Conservation (phyloP, 2,329 filamentous ascomycete genomes). For the Ophiostoma perfectum region DNA sequence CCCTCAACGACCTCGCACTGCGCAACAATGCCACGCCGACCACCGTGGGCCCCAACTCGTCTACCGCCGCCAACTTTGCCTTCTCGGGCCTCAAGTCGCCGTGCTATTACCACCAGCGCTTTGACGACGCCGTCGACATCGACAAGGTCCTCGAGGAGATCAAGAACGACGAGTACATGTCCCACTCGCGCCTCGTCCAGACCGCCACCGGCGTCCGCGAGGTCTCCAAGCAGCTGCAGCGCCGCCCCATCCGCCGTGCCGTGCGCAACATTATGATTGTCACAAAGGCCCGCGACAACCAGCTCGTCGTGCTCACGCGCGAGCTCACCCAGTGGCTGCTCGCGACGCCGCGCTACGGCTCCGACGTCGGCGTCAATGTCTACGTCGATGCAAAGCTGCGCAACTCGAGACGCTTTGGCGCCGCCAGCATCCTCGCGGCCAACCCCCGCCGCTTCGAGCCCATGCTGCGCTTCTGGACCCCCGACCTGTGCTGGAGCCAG, state of each 20-base stretch:
- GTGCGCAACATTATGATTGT: slow-evolving; percentile 97
- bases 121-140: slow-evolving; percentile 93
- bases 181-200: slow-evolving; percentile 88
- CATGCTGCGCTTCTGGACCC: slow-evolving; percentile 94
- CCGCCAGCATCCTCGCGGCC: slow-evolving; percentile 63
- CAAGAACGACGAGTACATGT: slow-evolving; percentile 79
- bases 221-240: slow-evolving; percentile 90
- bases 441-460: slow-evolving; percentile 68
- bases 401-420: slow-evolving; percentile 81
- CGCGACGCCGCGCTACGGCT: slow-evolving; percentile 81
- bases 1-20: slow-evolving; percentile 49
- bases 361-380: slow-evolving; percentile 85
- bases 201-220: slow-evolving; percentile 93
- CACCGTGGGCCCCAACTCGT: slow-evolving; percentile 29
- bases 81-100: slow-evolving; percentile 77
- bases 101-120: slow-evolving; percentile 96
- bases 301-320: slow-evolving; percentile 79
- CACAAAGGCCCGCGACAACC: slow-evolving; percentile 94
- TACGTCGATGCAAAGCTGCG: slow-evolving; percentile 96
- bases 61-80: slow-evolving; percentile 30
- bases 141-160: slow-evolving; percentile 94
- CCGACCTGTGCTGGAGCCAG: slow-evolving; percentile 86
- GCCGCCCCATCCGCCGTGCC: slow-evolving; percentile 83
- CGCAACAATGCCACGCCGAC: slow-evolving; percentile 37
- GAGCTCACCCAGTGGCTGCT: slow-evolving; percentile 87